Evolutionary conservation across 179 eudicot species (phyloP).

Genomic region (Patellifolia procumbens): DNA sequence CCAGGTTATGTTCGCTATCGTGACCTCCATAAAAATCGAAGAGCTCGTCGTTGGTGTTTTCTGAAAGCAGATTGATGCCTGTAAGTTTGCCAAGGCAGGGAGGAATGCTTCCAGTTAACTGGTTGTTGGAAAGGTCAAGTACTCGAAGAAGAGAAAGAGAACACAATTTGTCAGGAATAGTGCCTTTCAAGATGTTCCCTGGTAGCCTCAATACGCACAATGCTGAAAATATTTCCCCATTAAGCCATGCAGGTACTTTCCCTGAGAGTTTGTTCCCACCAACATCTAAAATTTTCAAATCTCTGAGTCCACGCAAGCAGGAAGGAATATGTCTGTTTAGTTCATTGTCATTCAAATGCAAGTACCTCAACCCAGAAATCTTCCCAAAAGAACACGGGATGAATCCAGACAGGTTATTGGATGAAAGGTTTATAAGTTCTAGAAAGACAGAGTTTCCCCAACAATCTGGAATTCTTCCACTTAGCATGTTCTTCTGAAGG

Average conservation of each 20-base stretch:
- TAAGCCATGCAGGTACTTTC: not conserved
- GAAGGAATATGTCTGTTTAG: not conserved
- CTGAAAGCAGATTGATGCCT: not conserved
- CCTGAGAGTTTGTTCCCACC: not conserved
- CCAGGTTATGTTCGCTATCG: too few species aligned
- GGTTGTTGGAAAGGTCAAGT: not conserved
- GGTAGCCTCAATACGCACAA: not conserved
- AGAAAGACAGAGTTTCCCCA: not conserved
- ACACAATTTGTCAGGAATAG: too few species aligned
- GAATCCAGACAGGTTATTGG: too few species aligned
- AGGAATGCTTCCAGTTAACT: not conserved
- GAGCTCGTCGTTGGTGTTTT: too few species aligned
- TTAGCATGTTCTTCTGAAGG: not conserved
- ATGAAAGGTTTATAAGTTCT: too few species aligned
- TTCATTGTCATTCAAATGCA: too few species aligned
- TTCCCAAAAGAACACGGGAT: too few species aligned
- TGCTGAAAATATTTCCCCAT: too few species aligned
- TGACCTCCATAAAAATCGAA: too few species aligned
- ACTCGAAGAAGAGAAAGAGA: not conserved
- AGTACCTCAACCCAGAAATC: too few species aligned
- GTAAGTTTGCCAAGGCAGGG: not conserved
- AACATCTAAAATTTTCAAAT: not conserved
- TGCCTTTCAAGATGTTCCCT: not conserved
- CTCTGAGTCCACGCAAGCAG: not conserved
- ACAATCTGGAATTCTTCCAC: not conserved